A percentile compares a stretch with the other conserved stretches of the same genome.
phyloP scores from a whole-genome alignment of 352 stramenopile species.

The Phytophthora pistaciae region DNA sequence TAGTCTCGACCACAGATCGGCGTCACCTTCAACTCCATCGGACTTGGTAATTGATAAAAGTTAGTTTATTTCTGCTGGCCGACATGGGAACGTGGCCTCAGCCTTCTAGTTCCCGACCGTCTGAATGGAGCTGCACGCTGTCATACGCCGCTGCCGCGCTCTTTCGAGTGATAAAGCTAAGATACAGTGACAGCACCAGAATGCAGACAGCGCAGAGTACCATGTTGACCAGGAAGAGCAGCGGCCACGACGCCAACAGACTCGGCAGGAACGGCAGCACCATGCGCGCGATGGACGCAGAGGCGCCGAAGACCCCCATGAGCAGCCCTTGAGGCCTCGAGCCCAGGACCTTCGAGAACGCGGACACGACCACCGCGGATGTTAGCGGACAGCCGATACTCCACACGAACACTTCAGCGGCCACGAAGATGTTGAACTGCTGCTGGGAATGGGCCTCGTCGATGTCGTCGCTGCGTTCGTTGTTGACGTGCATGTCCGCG shows the following conservation, averaged over 20 bases:
- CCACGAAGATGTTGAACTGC: slow-evolving; percentile 47
- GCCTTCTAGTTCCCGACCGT: slow-evolving; percentile 25
- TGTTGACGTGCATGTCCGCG: slow-evolving; percentile 19
- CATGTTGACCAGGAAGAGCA: slow-evolving; percentile 58
- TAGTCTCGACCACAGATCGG: slow-evolving; percentile 53
- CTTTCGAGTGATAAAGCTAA: slow-evolving; percentile 22
- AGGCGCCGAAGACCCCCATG: slow-evolving; percentile 73
- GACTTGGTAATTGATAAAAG: not conserved
- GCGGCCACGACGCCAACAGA: slow-evolving; percentile 49
- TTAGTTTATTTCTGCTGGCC: slow-evolving; percentile 19
- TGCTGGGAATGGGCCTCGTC: slow-evolving; percentile 18
- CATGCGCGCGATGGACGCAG: slow-evolving; percentile 64
- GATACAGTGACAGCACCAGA: slow-evolving; percentile 40
- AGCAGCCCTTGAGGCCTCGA: slow-evolving; percentile 55
- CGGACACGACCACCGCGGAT: slow-evolving; percentile 60
- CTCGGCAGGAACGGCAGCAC: slow-evolving; percentile 66
- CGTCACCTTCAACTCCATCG: slow-evolving; percentile 43
- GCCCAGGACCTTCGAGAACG: slow-evolving; percentile 70
- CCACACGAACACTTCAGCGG: slow-evolving; percentile 65
- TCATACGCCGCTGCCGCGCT: slow-evolving; percentile 14
- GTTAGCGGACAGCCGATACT: slow-evolving; percentile 68
- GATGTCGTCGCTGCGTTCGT: slow-evolving; percentile 10
- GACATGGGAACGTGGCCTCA: not conserved
- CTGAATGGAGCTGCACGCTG: slow-evolving; percentile 34
- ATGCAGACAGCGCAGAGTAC: slow-evolving; percentile 54